Evolutionary conservation across 2,329 filamentous ascomycete species (phyloP), one percentile per base, ranked within the genome.

Genomic region (Aspergillus proliferans): DNA sequence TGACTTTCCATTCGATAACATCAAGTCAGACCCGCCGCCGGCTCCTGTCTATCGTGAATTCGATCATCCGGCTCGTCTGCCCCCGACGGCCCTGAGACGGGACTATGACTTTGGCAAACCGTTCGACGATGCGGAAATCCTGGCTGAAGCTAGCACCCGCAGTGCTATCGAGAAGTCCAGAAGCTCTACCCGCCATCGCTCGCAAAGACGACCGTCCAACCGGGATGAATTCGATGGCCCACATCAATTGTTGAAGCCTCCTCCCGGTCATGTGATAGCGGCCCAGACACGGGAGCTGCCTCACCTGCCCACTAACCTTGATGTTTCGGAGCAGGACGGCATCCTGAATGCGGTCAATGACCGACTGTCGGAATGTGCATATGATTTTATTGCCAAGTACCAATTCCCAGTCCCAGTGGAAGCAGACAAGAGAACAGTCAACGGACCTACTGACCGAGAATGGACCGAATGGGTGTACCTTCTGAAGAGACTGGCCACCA

Each of bases 381-480:
- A 86, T 76, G 87, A 94, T 71, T 94, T 94, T 70, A 85, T 94
- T 61, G 88, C 88, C 60, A 90, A 89, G 70, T 93, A 93, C 67
- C 88, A 92, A 70, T 94, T 94, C 65, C 88, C 88, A 10, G 90
- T 94, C 58, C 88, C 88, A 9, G 71, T 93, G 60, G 87, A 88
- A 49, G 81, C 86, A 67, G 87, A 92, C 67, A 90, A 90, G 80
- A 81, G 87, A 58, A 85, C 85, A 49, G 79, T 91, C 47, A 83
- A 86, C 65, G 75, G 83, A 42, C 83, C 87, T 28, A 83, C 84
- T 61, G 87, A 91, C 70, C 80, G 87, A 53, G 88, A 93, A 68
- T 94, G 88, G 88, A 92, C 87, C 42, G 88, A 94, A 71, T 94
- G 88, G 88, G 88, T 92, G 48, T 89, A 91, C 68, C 79, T 94